Percentiles rank a stretch among this genome's conserved stretches.
Conservation (phyloP, 2,329 filamentous ascomycete species). For the Dothideomycetidae sp. region DNA sequence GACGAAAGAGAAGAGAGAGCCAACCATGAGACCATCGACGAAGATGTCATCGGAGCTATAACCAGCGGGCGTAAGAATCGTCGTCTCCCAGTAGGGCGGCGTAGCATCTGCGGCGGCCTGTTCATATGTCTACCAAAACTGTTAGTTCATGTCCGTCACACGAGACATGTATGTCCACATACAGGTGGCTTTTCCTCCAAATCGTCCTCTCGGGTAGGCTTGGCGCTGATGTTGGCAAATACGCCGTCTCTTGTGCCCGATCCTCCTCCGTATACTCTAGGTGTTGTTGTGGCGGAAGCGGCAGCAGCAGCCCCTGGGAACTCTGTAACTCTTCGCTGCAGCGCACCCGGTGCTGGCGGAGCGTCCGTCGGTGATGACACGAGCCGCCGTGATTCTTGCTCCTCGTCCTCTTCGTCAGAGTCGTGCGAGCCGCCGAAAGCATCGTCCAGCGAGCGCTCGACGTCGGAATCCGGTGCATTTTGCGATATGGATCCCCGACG, state of each 20-base stretch:
- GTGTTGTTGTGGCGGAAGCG: conserved; percentile 20
- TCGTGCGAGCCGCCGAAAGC: conserved; percentile 63
- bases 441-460: conserved; percentile 75
- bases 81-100: conserved; percentile 98
- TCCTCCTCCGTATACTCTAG: conserved; percentile 53
- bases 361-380: conserved; percentile 15
- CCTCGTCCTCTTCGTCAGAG: conserved; percentile 51
- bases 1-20: conserved; percentile 71
- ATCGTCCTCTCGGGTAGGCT: conserved; percentile 58
- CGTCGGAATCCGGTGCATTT: conserved; percentile 38
- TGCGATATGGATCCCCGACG: conserved; percentile 39
- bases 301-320: conserved; percentile 23
- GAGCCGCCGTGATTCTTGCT: conserved; percentile 55
- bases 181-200: conserved; percentile 89
- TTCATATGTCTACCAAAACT: conserved; percentile 66
- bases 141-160: conserved; percentile 18
- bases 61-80: conserved; percentile 83
- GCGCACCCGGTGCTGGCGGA: conserved; percentile 18
- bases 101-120: conserved; percentile 93
- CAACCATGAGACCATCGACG: conserved; percentile 87
- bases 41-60: conserved; percentile 89
- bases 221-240: conserved; percentile 86
- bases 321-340: conserved; percentile 38
- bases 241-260: conserved; percentile 75
- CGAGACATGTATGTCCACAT: conserved; percentile 32